A percentile compares a stretch with the other conserved stretches of the same genome.
Conservation (phyloP, 768 basidiomycete species). For the Leccinum boreale region DNA sequence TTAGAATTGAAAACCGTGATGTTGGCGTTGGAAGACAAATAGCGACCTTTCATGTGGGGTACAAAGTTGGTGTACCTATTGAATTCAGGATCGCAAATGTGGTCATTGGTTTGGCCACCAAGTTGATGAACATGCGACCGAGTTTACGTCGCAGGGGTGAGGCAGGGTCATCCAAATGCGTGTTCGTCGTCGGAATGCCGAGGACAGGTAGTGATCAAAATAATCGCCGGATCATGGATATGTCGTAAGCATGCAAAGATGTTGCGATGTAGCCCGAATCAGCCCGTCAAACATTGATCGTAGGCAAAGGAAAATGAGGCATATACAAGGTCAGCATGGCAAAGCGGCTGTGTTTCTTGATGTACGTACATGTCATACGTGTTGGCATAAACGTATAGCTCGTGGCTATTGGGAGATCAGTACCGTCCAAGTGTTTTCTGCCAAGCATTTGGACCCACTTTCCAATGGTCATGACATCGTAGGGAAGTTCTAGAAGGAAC, state of each 20-base stretch:
- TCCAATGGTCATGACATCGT: conserved; percentile 82
- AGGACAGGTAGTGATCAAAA: background rate
- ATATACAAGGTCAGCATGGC: conserved; percentile 3
- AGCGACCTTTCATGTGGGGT: conserved; percentile 63
- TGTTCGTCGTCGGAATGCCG: background rate
- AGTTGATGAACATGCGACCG: background rate
- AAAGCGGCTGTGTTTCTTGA: background rate
- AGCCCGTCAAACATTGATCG: background rate
- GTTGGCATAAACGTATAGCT: conserved; percentile 71
- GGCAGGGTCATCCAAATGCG: background rate
- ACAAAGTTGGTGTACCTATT: conserved; percentile 62
- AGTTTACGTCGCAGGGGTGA: background rate
- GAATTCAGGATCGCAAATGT: background rate
- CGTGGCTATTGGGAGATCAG: conserved; percentile 50
- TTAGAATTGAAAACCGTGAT: conserved; percentile 42
- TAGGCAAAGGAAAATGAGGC: background rate
- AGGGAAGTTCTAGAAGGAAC: conserved; percentile 65
- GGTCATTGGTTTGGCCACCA: background rate
- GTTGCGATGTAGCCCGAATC: background rate
- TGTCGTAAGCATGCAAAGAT: background rate
- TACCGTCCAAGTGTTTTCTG: background rate
- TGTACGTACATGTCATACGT: conserved; percentile 58
- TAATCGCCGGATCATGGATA: background rate
- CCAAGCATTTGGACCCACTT: conserved; percentile 49
- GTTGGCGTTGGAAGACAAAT: conserved; percentile 83